phyloP scores from a whole-genome alignment of 2,329 filamentous ascomycete genomes.

The Lecanicillium sp. region DNA sequence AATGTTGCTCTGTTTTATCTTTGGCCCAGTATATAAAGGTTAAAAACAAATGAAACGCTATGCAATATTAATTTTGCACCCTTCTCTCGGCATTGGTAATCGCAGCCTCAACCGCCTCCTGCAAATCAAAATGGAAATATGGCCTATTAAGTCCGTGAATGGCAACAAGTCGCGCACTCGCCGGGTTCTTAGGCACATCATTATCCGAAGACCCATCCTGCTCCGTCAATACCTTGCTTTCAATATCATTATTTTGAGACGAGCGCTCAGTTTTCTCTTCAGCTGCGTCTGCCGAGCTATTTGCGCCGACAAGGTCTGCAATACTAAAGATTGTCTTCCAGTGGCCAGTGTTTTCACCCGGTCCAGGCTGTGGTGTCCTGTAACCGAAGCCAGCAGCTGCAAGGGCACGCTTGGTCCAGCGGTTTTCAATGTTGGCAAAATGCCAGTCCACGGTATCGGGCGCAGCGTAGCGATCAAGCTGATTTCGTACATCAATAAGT shows the following conservation, averaged over 20 bases:
- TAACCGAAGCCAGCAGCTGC: constrained; percentile 45
- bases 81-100: constrained; percentile 25
- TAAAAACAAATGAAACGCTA: too few species aligned
- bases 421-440: constrained; percentile 43
- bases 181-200: constrained; percentile 18
- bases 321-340: constrained; percentile 85
- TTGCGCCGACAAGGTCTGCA: constrained; percentile 68
- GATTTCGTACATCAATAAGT: constrained; percentile 44
- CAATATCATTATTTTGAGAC: constrained; percentile 7
- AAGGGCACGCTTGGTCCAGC: constrained; percentile 49
- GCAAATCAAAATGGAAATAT: constrained; percentile 43
- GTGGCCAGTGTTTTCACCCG: constrained; percentile 16
- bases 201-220: constrained; percentile 15
- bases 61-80: background rate
- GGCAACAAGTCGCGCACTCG: constrained; percentile 24
- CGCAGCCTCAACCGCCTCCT: constrained; percentile 38
- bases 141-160: constrained; percentile 40
- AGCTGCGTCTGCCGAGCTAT: constrained; percentile 50
- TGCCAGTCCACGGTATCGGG: constrained; percentile 39
- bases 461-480: constrained; percentile 41
- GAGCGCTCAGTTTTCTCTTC: constrained; percentile 43
- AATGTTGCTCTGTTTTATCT: too few species aligned
- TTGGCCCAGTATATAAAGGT: too few species aligned
- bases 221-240: constrained; percentile 13
- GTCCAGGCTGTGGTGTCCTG: constrained; percentile 20